These are phyloP conservation scores for Ceratocystis diversiconidia DNA, from an alignment of 2,329 filamentous ascomycete species.

Conservation along the genomic window DNA sequence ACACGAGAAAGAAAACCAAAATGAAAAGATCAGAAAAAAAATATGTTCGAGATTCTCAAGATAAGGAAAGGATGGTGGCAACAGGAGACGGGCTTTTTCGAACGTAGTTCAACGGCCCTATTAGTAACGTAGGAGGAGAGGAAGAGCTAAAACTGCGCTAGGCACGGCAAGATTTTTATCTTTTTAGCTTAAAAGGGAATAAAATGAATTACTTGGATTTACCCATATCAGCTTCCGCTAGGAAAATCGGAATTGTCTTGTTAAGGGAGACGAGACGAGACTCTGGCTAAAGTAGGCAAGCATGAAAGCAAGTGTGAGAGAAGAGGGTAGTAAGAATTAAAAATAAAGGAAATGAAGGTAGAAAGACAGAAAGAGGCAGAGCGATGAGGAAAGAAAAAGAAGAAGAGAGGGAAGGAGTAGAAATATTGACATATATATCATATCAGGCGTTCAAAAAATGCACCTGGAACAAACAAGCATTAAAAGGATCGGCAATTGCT, in stretches of 20 bases:
- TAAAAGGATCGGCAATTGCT: not conserved
- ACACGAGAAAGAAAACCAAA: not conserved
- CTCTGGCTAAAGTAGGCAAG: not conserved
- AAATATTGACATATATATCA: too few species aligned
- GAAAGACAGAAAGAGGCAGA: not conserved
- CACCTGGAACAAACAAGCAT: too few species aligned
- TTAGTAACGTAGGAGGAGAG: not conserved
- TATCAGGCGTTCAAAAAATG: too few species aligned
- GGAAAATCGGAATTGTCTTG: too few species aligned
- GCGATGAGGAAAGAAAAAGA: not conserved
- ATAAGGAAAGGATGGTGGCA: conserved; percentile 4
- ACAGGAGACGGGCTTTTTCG: not conserved
- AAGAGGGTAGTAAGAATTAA: not conserved
- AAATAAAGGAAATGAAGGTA: not conserved
- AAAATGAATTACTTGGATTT: too few species aligned
- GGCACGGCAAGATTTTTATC: conserved; percentile 4
- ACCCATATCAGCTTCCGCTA: too few species aligned
- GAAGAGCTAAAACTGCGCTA: conserved; percentile 8
- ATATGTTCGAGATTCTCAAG: not conserved
- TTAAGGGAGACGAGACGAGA: too few species aligned
- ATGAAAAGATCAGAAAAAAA: not conserved
- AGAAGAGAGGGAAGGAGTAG: not conserved
- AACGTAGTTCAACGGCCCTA: conserved; percentile 4
- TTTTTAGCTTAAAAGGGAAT: too few species aligned
- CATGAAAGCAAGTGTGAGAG: not conserved